Percentiles rank a stretch among this genome's conserved stretches.
Evolutionary conservation across 495 filamentous ascomycete genomes (phyloP).

Genomic region (Clohesyomyces aquaticus): DNA sequence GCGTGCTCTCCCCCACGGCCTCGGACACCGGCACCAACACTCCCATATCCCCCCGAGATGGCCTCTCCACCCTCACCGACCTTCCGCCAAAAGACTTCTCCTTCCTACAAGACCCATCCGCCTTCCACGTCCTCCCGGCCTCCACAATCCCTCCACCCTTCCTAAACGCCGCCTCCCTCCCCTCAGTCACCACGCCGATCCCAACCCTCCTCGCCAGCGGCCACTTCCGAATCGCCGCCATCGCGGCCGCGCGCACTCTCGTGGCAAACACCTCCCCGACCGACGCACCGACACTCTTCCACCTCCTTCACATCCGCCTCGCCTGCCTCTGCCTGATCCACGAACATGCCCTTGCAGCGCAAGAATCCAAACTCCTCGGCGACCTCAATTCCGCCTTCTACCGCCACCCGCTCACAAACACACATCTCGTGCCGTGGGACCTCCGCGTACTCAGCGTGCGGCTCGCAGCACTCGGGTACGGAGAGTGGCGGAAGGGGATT

Average conservation of each 20-base stretch:
- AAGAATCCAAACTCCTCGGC: constrained; percentile 81
- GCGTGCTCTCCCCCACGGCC: constrained; percentile 32
- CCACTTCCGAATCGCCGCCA: constrained; percentile 74
- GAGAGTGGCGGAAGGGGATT: constrained; percentile 80
- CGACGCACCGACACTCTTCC: constrained; percentile 68
- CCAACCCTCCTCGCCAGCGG: constrained; percentile 58
- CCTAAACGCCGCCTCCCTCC: constrained; percentile 49
- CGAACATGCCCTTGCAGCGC: constrained; percentile 71
- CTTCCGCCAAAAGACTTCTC: constrained; percentile 69
- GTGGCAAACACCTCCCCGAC: constrained; percentile 55
- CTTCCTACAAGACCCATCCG: constrained; percentile 74
- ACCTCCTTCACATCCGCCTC: constrained; percentile 78
- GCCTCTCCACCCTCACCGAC: constrained; percentile 34
- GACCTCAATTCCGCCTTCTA: constrained; percentile 75
- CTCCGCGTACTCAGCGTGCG: constrained; percentile 79
- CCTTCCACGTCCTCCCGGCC: constrained; percentile 77
- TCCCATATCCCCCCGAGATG: constrained; percentile 40
- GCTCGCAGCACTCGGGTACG: constrained; percentile 81
- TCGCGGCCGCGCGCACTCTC: constrained; percentile 70
- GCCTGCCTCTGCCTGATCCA: constrained; percentile 77
- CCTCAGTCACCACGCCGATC: constrained; percentile 53
- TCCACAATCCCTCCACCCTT: constrained; percentile 65
- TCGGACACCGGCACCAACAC: constrained; percentile 5
- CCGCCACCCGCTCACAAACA: constrained; percentile 52
- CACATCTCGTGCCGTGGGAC: constrained; percentile 77